Evolutionary conservation across 2,329 filamentous ascomycete species (phyloP), one percentile per base, ranked within the genome.

Genomic region (Tolypocladium sp.): DNA sequence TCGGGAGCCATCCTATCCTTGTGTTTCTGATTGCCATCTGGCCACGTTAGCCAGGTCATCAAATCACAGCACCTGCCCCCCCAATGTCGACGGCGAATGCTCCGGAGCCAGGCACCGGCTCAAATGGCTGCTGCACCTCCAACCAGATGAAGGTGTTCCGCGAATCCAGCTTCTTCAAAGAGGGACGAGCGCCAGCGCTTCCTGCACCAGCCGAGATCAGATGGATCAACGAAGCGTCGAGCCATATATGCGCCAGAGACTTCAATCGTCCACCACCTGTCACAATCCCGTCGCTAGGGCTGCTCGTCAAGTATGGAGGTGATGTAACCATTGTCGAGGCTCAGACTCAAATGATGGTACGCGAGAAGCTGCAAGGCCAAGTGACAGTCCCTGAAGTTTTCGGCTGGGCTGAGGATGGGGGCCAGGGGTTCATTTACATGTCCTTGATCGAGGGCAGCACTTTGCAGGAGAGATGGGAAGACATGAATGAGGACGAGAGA

Each of bases 321-420:
- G 59, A 70, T 37, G 62, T 69, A 17, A 71, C 67, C n/a, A 38
- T 67, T 44, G 57, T 59, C 33, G 73, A 73, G 58, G 67, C 66
- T 25, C 49, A 67, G 55, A 67, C 70, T 22, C 69, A 73, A 62
- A 59, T 60, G 2, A 64, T 66, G 61, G 51, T 73, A 57, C 59
- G 61, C 49, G 61, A 70, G 58, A 58, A 61, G n/a, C 57, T 73
- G 20, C 33, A 63, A 58, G 69, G 60, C 51, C 60, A 52, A 22
- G 63, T 69, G 1, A 63, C 64, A 4, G 56, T 67, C 9, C 64
- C 67, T 7, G 66, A 69, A 52, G 75, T 86, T 75, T 69, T 66
- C 38, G 65, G 61, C 10, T 69, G 64, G 65, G 40, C 37, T 42
- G 62, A 60, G 55, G 60, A 65, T 42, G 58, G 54, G 27, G 55